phyloP scores from a whole-genome alignment of 495 filamentous ascomycete species.

The Podospora pseudoanserina region DNA sequence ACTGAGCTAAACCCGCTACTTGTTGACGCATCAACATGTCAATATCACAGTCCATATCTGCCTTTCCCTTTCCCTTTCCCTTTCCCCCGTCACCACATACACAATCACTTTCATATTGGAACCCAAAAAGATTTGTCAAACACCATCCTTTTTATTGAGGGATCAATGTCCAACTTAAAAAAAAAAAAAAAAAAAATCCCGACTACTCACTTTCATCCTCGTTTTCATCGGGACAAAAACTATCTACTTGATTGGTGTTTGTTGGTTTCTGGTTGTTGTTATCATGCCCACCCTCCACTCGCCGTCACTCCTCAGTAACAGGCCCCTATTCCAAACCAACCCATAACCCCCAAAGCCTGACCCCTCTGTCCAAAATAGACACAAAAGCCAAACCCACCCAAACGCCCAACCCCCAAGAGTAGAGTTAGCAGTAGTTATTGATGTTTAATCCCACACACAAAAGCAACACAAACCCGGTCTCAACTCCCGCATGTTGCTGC shows the following conservation, averaged over 20 bases:
- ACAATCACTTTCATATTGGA: not conserved
- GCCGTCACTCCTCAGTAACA: not conserved
- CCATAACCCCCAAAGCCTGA: not conserved
- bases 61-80: too few relatives aligned
- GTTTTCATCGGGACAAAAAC: not conserved
- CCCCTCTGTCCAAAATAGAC: not conserved
- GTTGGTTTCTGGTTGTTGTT: not conserved
- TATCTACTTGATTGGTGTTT: not conserved
- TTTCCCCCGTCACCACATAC: not conserved
- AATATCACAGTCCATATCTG: not conserved
- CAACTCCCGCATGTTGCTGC: not conserved
- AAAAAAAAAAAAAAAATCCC: not conserved
- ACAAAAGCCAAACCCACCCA: not conserved
- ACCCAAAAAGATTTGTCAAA: not conserved
- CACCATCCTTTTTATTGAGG: not conserved
- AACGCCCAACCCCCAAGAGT: not conserved
- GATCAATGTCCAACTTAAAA: not conserved
- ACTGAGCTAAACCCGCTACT: slow-evolving; percentile 5
- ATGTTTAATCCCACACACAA: not conserved
- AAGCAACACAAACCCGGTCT: not conserved
- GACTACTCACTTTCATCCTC: not conserved
- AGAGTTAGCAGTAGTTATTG: not conserved
- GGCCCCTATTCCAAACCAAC: not conserved
- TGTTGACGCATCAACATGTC: not conserved
- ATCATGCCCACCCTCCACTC: not conserved